Evolutionary conservation across 805 yeast species (phyloP), one percentile per base, ranked within the genome.

Genomic region (Candida pseudoglaebosa): DNA sequence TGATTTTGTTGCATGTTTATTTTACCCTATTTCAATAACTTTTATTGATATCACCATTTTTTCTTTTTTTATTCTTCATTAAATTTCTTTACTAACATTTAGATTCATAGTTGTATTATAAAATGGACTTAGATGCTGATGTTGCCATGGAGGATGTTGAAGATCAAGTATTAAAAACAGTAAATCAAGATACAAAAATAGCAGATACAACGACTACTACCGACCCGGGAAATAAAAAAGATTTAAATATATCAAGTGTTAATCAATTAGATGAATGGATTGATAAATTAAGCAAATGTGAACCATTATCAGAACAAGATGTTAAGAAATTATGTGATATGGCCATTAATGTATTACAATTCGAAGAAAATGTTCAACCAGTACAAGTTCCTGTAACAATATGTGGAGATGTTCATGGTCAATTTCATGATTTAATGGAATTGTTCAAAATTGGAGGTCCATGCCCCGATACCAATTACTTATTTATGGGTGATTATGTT

Each of bases 351-450:
- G 93, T 89, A 24, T 68, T 90, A 53, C 95, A 87, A 60, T 82
- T 80, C 50, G 97, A 90, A 67, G 90, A 86, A 52, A 91, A 93
- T 58, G 96, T 91, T 36, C 96, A 91, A 66, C 96, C 96, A 1
- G 96, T 91, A 34, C 80, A 78, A 46, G 91, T 89, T 6, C 99
- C 99, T 4, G 98, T 93, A 24, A 91, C 98, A 14, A 89, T 90
- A 48, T 91, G 97, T 70, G 97, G 97, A 49, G 97, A 89, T 63
- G 91, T 89, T 39, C 97, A 89, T 59, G 97, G 97, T 29, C 97
- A 89, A 62, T 90, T 89, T 61, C 96, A 90, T 59, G 97, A 89
- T 68, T 71, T 89, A 59, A 84, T 88, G 82, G 96, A 89, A 62
- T 70, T 89, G 42, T 90, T 89, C 64, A 86, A 87, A 54, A 89